Percentiles rank a stretch among this genome's conserved stretches.
Evolutionary conservation across 2,329 filamentous ascomycete genomes (phyloP).

Genomic region (Xylaria arbuscula): DNA sequence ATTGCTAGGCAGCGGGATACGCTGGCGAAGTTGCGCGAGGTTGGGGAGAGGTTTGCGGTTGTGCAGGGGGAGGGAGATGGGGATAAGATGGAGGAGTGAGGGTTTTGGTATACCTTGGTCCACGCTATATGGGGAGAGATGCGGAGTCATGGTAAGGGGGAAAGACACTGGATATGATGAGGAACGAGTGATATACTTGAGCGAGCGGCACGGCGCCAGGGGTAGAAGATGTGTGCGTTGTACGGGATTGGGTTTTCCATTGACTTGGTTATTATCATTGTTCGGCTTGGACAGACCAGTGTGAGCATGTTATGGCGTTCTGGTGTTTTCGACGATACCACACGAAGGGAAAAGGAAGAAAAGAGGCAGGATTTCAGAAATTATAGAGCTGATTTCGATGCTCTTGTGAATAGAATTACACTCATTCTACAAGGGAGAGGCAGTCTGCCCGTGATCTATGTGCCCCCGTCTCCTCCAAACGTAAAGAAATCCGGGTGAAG

Average conservation of each 20-base stretch:
- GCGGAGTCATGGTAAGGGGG: background rate
- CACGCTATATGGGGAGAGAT: background rate
- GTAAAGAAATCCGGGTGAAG: background rate
- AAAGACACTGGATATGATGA: background rate
- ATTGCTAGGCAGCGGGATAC: conserved; percentile 71
- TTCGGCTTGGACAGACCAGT: background rate
- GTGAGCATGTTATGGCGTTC: conserved; percentile 17
- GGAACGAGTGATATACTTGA: background rate
- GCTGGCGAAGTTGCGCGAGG: conserved; percentile 64
- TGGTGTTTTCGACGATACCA: conserved; percentile 29
- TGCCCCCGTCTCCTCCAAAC: background rate
- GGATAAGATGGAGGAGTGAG: conserved; percentile 57
- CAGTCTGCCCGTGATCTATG: background rate
- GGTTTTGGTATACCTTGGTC: background rate
- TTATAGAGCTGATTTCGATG: background rate
- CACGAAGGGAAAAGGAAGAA: background rate
- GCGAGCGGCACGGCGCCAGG: background rate
- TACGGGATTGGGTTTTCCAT: background rate
- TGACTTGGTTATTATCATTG: background rate
- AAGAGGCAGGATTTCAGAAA: background rate
- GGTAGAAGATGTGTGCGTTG: background rate
- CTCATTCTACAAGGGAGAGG: too few species aligned
- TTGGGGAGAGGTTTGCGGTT: conserved; percentile 57
- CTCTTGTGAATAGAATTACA: background rate
- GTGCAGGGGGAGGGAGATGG: conserved; percentile 43